These are phyloP conservation scores for Colletotrichum cereale DNA, from an alignment of 2,329 filamentous ascomycete species.

Conservation along the genomic window DNA sequence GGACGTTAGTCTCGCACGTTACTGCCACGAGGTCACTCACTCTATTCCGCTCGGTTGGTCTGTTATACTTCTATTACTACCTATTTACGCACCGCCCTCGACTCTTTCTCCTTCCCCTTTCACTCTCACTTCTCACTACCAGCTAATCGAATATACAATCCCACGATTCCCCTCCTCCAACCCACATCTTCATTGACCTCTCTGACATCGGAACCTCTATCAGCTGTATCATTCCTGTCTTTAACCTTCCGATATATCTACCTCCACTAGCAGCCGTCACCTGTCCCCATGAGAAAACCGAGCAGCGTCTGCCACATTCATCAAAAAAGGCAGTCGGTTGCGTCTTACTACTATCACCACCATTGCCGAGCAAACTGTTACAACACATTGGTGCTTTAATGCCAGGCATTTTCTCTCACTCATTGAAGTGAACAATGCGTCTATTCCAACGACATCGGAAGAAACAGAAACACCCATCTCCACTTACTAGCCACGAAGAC, in stretches of 20 bases:
- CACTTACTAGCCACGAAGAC: background rate
- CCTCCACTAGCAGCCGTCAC: background rate
- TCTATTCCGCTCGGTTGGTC: slow-evolving; percentile 15
- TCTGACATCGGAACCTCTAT: background rate
- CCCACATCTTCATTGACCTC: background rate
- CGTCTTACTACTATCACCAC: background rate
- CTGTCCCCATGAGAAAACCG: background rate
- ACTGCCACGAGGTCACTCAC: slow-evolving; percentile 29
- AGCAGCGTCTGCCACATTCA: background rate
- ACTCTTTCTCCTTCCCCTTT: background rate
- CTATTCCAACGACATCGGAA: slow-evolving; percentile 29
- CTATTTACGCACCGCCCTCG: background rate
- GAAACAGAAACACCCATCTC: slow-evolving; percentile 16
- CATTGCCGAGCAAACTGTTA: too few relatives aligned
- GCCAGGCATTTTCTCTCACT: background rate
- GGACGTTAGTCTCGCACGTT: slow-evolving; percentile 27
- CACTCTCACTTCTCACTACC: too few relatives aligned
- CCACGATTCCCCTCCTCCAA: background rate
- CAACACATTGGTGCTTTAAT: background rate
- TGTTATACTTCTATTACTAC: slow-evolving; percentile 8
- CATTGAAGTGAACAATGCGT: slow-evolving; percentile 19
- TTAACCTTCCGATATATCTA: background rate
- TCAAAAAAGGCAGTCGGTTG: background rate
- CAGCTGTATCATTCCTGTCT: background rate
- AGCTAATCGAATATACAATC: background rate